Conservation (phyloP, 2,329 filamentous ascomycete genomes). For the Purpureocillium lavendulum region DNA sequence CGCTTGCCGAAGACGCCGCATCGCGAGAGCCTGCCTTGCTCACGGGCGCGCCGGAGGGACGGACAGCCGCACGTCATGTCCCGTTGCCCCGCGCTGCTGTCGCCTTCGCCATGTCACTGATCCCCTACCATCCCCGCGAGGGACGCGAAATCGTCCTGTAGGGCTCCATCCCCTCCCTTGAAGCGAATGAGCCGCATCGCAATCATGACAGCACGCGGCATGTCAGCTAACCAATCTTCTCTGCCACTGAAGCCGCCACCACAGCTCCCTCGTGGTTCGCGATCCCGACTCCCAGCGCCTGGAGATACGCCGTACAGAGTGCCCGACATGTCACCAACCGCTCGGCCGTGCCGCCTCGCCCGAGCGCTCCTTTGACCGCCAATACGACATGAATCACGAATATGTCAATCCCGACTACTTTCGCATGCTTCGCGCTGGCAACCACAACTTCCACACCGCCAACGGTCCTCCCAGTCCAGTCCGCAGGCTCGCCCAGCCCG, state of each 20-base stretch:
- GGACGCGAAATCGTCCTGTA: constrained; percentile 75
- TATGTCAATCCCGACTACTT: constrained; percentile 94
- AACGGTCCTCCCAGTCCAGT: constrained; percentile 44
- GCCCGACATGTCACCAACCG: constrained; percentile 84
- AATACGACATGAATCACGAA: constrained; percentile 33
- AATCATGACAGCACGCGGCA: background rate
- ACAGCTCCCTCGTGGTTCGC: constrained; percentile 85
- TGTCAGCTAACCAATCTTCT: background rate
- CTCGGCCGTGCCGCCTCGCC: constrained; percentile 38
- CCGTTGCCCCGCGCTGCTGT: constrained; percentile 1
- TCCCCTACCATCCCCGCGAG: constrained; percentile 66
- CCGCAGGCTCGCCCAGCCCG: constrained; percentile 41
- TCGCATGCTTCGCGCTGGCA: constrained; percentile 68
- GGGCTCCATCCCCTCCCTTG: constrained; percentile 6
- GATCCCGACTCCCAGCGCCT: constrained; percentile 80
- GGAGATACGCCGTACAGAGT: constrained; percentile 71
- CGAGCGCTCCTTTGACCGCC: constrained; percentile 40
- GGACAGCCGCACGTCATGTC: constrained; percentile 8
- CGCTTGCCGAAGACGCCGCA: too few relatives aligned
- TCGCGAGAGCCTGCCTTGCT: background rate
- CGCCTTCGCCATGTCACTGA: constrained; percentile 49
- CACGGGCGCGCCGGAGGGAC: background rate
- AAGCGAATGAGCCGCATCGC: too few relatives aligned
- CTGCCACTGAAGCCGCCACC: constrained; percentile 68
- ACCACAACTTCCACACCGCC: constrained; percentile 34